Conservation (phyloP, 2,329 filamentous ascomycete genomes). For the Fusarium mundagurra region DNA sequence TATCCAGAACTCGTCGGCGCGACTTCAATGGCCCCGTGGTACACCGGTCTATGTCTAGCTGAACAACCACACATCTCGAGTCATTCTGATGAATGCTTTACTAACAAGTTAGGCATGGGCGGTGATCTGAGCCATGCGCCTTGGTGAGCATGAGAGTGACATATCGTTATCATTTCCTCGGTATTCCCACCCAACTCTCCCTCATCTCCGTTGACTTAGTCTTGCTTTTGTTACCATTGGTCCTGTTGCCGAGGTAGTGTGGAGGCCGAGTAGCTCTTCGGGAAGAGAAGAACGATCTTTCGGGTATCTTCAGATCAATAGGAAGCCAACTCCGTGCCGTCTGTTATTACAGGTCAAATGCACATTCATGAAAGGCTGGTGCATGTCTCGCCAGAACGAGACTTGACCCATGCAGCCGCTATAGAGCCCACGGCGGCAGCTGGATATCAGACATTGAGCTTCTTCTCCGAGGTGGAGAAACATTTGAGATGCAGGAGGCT, state of each 20-base stretch:
- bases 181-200: conserved; percentile 19
- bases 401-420: conserved; percentile 14
- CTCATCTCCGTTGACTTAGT: conserved; percentile 5
- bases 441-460: background rate
- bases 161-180: conserved; percentile 19
- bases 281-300: conserved; percentile 6
- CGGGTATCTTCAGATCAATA: conserved; percentile 7
- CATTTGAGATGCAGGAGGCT: background rate
- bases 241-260: conserved; percentile 2
- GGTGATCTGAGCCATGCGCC: background rate
- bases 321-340: background rate
- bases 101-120: background rate
- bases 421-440: conserved; percentile 11
- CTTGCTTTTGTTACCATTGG: conserved; percentile 1
- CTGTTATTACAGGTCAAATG: conserved; percentile 2
- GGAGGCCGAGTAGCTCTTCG: conserved; percentile 22
- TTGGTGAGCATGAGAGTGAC: background rate
- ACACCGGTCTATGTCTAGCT: background rate
- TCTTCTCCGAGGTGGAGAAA: conserved; percentile 21
- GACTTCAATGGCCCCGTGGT: background rate
- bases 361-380: conserved; percentile 10
- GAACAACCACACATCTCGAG: conserved; percentile 1
- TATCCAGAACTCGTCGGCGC: background rate
- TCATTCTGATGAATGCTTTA: background rate
- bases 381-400: conserved; percentile 37